Base-by-base conservation (phyloP, 805 yeast species). In the Schwanniomyces occidentalis region DNA sequence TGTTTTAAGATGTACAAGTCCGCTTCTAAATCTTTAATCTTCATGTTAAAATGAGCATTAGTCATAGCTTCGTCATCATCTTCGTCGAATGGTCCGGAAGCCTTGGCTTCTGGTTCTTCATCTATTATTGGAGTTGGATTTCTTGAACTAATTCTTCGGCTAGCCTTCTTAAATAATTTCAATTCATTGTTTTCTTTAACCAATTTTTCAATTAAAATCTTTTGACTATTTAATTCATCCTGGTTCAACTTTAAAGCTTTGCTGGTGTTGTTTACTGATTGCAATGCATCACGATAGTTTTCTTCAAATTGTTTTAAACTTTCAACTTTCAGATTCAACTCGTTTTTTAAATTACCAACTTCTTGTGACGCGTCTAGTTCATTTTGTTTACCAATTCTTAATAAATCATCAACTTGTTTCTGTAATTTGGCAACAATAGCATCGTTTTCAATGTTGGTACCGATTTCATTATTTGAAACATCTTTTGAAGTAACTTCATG, bases 21-120 rank as follows among this genome's bases (percentile, higher is more conserved):
- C 4, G 95, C 95, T 51, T 86, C 85, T 48, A 88, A 63, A 48
- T 88, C 95, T 48, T 85, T 80, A 27, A 88, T 73, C 59, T 82
- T 85, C 65, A 87, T 71, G 42, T 80, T 84, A 51, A 75, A 85
- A 44, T 83, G 88, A 29, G 85, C 75, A 33, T 49, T 62, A 17
- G 49, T 56, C 24, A 68, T 56, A 9, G 46, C 59, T 5, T 46
- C 57, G 10, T 53, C 61, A 16, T 60, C 68, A 16, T 54, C 59
- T 14, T 46, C 53, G 13, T 31, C 43, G n/a, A 52, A 65, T 27
- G 51, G 64, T 13, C 13, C 41, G 15, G 10, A 41, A 32, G 29
- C 34, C 16, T 38, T 45, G 24, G 31, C 22, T 22, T 47, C 56
- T 14, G 62, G 37, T 15, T 41, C 42, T 14, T 48, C 55, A 12